A percentile compares a stretch with the other conserved stretches of the same genome.
Evolutionary conservation across 768 basidiomycete genomes (phyloP).

Genomic region (Hebeloma cylindrosporum): DNA sequence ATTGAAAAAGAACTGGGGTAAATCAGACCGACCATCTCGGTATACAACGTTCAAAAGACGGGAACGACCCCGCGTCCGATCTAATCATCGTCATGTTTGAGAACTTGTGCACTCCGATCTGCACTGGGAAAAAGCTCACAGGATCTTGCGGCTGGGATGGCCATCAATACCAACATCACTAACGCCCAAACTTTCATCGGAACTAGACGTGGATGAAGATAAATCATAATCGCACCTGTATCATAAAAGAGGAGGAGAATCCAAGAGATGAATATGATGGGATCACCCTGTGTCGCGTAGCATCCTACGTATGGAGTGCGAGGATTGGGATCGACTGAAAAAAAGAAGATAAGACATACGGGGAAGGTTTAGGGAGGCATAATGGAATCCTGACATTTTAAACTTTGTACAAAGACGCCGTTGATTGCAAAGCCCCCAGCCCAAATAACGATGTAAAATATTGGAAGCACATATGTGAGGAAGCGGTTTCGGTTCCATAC

Average conservation of each 20-base stretch:
- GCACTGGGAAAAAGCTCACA: constrained; percentile 8
- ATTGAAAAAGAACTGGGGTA: neutral
- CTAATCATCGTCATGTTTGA: neutral
- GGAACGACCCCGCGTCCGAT: constrained; percentile 10
- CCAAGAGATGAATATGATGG: constrained; percentile 21
- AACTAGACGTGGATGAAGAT: neutral
- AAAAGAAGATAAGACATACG: neutral
- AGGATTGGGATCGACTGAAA: constrained; percentile 20
- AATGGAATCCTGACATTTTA: constrained; percentile 15
- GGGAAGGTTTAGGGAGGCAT: no score
- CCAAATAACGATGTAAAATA: constrained; percentile 16
- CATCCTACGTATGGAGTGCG: constrained; percentile 18
- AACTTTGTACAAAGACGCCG: constrained; percentile 11
- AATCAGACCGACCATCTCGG: constrained; percentile 16
- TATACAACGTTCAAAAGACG: constrained; percentile 14
- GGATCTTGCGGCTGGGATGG: constrained; percentile 16
- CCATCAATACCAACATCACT: constrained; percentile 21
- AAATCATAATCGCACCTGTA: constrained; percentile 5
- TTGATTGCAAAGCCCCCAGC: constrained; percentile 9
- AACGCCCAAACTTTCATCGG: neutral
- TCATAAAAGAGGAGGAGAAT: constrained; percentile 19
- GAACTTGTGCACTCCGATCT: no score
- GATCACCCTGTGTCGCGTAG: constrained; percentile 15
- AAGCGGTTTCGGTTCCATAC: constrained; percentile 17
- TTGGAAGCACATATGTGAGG: constrained; percentile 9